Conservation (phyloP, 768 basidiomycete species). For the Rubroboletus satanas region DNA sequence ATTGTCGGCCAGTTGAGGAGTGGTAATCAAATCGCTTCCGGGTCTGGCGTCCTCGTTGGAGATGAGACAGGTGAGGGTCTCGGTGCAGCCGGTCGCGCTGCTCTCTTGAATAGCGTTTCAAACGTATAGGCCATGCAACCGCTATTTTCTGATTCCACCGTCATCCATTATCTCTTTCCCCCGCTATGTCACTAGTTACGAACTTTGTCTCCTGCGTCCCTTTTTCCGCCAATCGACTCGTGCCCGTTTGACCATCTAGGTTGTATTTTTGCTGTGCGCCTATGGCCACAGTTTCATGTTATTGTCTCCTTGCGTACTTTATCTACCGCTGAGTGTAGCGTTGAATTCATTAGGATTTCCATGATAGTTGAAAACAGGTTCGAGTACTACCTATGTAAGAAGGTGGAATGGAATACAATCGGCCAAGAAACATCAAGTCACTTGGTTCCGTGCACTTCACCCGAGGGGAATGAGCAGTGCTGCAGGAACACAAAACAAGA, state of each 20-base stretch:
- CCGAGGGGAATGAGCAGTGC: conserved; percentile 1
- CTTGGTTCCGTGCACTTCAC: conserved; percentile 10
- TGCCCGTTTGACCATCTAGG: background rate
- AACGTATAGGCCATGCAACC: conserved; percentile 18
- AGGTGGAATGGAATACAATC: conserved; percentile 8
- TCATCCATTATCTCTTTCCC: background rate
- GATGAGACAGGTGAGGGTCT: conserved; percentile 26
- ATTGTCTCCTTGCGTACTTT: conserved; percentile 1
- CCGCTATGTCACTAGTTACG: background rate
- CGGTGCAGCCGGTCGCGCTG: conserved; percentile 24
- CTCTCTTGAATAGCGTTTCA: conserved; percentile 22
- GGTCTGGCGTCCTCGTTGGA: conserved; percentile 17
- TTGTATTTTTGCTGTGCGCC: conserved; percentile 13
- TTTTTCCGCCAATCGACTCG: background rate
- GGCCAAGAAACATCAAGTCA: conserved; percentile 9
- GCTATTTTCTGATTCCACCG: background rate
- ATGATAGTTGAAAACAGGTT: background rate
- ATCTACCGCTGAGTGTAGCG: conserved; percentile 8
- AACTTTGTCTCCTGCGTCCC: background rate
- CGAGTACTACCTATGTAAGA: background rate
- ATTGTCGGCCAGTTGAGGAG: conserved; percentile 46
- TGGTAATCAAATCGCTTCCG: conserved; percentile 20
- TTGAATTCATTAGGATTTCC: background rate
- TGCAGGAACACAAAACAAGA: conserved; percentile 31
- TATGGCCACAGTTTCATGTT: background rate